Conservation (phyloP, 805 yeast genomes). For the Kuraishia borneana region DNA sequence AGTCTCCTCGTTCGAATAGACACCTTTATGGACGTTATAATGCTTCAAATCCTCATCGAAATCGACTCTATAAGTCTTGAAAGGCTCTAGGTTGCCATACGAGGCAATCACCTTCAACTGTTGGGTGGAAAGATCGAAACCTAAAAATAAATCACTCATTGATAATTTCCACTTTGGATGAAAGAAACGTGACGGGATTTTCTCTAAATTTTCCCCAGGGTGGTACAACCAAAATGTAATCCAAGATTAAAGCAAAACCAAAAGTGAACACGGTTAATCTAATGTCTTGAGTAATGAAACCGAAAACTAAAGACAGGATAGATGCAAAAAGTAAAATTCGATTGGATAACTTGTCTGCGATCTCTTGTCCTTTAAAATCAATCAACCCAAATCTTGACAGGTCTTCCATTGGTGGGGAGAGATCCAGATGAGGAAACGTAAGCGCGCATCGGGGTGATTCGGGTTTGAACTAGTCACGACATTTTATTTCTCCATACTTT, state of each 20-base stretch:
- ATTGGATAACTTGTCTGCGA: slow-evolving; percentile 22
- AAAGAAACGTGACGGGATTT: slow-evolving; percentile 37
- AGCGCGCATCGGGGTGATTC: neutral
- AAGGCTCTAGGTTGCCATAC: slow-evolving; percentile 37
- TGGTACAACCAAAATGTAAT: slow-evolving; percentile 35
- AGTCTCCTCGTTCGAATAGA: slow-evolving; percentile 35
- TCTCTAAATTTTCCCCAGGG: slow-evolving; percentile 47
- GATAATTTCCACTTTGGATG: slow-evolving; percentile 9
- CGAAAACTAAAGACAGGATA: slow-evolving; percentile 31
- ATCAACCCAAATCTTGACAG: slow-evolving; percentile 15
- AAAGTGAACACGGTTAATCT: slow-evolving; percentile 25
- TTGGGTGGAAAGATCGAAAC: slow-evolving; percentile 85
- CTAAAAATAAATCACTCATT: slow-evolving; percentile 32
- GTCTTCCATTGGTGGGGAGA: neutral
- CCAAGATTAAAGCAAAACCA: slow-evolving; percentile 20
- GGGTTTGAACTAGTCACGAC: neutral
- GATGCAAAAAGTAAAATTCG: slow-evolving; percentile 19
- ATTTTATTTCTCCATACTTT: too few relatives aligned
- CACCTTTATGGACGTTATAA: slow-evolving; percentile 69
- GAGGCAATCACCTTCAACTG: slow-evolving; percentile 72
- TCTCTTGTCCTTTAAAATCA: slow-evolving; percentile 44
- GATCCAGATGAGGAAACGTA: too few relatives aligned
- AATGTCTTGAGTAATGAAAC: slow-evolving; percentile 36
- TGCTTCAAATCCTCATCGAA: slow-evolving; percentile 55
- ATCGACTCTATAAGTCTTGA: slow-evolving; percentile 51